These are phyloP conservation scores for Penicillium tannophilum DNA, from an alignment of 495 filamentous ascomycete species.

Conservation along the genomic window DNA sequence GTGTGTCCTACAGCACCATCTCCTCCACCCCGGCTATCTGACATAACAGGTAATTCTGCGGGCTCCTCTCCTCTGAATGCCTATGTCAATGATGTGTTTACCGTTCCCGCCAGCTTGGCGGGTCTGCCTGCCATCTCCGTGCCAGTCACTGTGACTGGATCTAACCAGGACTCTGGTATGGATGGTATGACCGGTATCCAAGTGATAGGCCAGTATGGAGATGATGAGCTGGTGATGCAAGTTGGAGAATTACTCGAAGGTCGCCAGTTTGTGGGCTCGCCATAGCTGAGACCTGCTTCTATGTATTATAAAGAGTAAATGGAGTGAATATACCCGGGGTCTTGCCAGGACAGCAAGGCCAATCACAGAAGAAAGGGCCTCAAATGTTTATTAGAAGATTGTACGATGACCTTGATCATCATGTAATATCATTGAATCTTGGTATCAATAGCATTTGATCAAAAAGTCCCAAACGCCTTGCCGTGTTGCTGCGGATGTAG, in stretches of 20 bases:
- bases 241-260: slow-evolving; percentile 43
- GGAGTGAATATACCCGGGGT: neutral
- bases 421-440: slow-evolving; percentile 1
- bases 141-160: slow-evolving; percentile 54
- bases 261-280: neutral
- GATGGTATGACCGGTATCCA: slow-evolving; percentile 70
- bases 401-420: neutral
- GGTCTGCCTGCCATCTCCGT: slow-evolving; percentile 88
- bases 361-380: neutral
- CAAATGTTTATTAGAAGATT: neutral
- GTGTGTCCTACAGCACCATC: slow-evolving; percentile 87
- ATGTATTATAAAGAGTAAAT: neutral
- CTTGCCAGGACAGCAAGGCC: neutral
- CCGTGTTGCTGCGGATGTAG: neutral
- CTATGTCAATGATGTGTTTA: slow-evolving; percentile 94
- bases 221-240: slow-evolving; percentile 63
- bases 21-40: slow-evolving; percentile 64
- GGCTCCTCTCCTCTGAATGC: slow-evolving; percentile 48
- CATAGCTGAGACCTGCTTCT: neutral
- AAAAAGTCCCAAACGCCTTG: slow-evolving; percentile 1
- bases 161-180: slow-evolving; percentile 29
- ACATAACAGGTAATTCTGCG: slow-evolving; percentile 42
- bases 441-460: slow-evolving; percentile 5
- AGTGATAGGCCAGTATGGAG: slow-evolving; percentile 87
- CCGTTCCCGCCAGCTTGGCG: slow-evolving; percentile 90